Conservation (phyloP, 139 green algal genomes). For the Chlorella vulgaris region DNA sequence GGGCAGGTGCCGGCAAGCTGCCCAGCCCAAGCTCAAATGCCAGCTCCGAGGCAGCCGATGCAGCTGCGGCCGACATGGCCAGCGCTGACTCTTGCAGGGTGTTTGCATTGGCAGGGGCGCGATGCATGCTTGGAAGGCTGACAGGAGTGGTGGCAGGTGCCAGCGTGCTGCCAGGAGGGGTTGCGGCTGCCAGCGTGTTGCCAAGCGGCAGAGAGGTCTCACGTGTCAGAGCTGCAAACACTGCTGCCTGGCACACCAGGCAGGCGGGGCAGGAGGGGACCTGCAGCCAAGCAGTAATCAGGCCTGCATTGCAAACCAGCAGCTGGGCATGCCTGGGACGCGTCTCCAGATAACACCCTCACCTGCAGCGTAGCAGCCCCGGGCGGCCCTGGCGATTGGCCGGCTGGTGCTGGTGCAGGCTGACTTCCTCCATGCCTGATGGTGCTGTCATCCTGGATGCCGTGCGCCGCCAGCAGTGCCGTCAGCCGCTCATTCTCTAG, state of each 20-base stretch:
- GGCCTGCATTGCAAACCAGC: too few species aligned
- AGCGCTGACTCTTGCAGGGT: neutral
- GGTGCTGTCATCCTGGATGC: too few species aligned
- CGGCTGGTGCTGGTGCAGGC: too few species aligned
- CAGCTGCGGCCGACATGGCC: neutral
- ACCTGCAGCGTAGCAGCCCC: too few species aligned
- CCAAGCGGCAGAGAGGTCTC: neutral
- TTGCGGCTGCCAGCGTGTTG: neutral
- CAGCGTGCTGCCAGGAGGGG: neutral
- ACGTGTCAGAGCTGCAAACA: neutral
- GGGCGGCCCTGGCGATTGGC: too few species aligned
- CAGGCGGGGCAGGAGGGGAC: too few species aligned
- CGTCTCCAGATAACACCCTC: too few species aligned
- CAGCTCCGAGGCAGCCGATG: neutral
- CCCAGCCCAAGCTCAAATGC: neutral
- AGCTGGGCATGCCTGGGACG: too few species aligned
- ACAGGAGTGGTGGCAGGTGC: neutral
- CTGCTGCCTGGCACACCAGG: neutral
- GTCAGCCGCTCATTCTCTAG: conserved; percentile 13
- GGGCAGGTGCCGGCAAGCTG: neutral
- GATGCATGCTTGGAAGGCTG: neutral
- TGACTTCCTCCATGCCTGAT: too few species aligned
- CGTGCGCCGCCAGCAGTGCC: neutral
- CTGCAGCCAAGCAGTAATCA: too few species aligned
- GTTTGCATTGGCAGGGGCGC: neutral